Evolutionary conservation across 768 basidiomycete genomes (phyloP).

Genomic region (Leccinum subgranulosum): DNA sequence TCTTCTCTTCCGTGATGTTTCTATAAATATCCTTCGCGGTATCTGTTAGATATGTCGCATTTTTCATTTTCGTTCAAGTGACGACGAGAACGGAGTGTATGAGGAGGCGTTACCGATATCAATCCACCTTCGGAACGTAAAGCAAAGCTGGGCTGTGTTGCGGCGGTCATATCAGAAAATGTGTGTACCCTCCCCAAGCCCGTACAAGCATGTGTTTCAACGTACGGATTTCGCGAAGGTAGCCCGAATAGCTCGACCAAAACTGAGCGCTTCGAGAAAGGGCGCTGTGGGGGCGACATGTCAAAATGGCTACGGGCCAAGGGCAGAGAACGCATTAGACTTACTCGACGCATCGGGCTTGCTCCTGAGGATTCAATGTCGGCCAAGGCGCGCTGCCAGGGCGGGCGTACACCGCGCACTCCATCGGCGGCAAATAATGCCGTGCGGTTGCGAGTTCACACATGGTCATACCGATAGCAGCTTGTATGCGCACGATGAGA

Average conservation of each 20-base stretch:
- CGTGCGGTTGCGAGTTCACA: constrained; percentile 77
- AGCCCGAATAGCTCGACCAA: constrained; percentile 85
- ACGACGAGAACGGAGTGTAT: constrained; percentile 9
- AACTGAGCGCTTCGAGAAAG: constrained; percentile 75
- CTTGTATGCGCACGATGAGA: constrained; percentile 38
- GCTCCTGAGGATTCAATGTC: constrained; percentile 20
- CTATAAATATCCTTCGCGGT: constrained; percentile 63
- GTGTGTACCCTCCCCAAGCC: not conserved
- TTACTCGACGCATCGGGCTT: constrained; percentile 54
- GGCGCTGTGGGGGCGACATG: constrained; percentile 42
- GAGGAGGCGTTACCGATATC: constrained; percentile 55
- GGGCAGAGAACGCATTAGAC: constrained; percentile 7
- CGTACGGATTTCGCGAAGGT: constrained; percentile 75
- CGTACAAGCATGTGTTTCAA: constrained; percentile 20
- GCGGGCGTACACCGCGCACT: constrained; percentile 42
- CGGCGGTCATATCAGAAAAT: constrained; percentile 14
- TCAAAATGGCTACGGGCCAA: not conserved
- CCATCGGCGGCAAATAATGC: constrained; percentile 63
- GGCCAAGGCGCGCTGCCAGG: constrained; percentile 1
- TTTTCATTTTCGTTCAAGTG: constrained; percentile 3
- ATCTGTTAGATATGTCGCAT: constrained; percentile 37
- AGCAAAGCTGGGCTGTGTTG: constrained; percentile 66
- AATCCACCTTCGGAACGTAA: constrained; percentile 68
- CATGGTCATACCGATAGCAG: constrained; percentile 73
- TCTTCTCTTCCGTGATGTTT: constrained; percentile 61